Evolutionary conservation across 345 rosid genomes (phyloP).

Genomic region (Bruguiera parviflora): DNA sequence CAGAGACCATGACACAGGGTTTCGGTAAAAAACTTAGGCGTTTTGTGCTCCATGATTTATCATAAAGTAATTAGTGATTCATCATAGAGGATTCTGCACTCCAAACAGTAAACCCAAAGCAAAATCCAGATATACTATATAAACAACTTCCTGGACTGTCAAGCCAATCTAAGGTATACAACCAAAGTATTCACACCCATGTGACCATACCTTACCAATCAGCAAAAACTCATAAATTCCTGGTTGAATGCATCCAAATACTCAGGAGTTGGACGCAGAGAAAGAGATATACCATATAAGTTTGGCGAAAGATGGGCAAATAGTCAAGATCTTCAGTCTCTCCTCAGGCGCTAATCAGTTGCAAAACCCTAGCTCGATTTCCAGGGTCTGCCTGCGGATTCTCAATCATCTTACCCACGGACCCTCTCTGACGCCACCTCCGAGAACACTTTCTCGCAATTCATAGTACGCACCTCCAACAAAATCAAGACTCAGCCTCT

Average conservation of each 20-base stretch:
- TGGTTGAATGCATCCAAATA: too few relatives aligned
- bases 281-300: slow-evolving; percentile 45
- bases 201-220: too few relatives aligned
- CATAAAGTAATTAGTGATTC: background rate
- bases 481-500: slow-evolving; percentile 69
- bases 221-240: too few relatives aligned
- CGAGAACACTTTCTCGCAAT: slow-evolving; percentile 73
- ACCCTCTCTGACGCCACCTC: slow-evolving; percentile 75
- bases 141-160: background rate
- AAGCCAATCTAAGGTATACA: background rate
- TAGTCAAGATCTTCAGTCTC: slow-evolving; percentile 67
- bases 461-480: slow-evolving; percentile 69
- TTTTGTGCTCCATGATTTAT: background rate
- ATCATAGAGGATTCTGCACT: background rate
- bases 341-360: slow-evolving; percentile 83
- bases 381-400: slow-evolving; percentile 45
- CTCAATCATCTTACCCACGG: slow-evolving; percentile 70
- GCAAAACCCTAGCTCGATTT: slow-evolving; percentile 54
- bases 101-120: background rate
- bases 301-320: slow-evolving; percentile 75
- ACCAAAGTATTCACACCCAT: background rate
- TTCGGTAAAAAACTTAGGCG: background rate
- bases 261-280: too few relatives aligned
- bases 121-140: background rate
- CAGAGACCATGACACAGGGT: background rate